Evolutionary conservation across 805 yeast genomes (phyloP).

Genomic region (Helenozyma baotianmanensis): DNA sequence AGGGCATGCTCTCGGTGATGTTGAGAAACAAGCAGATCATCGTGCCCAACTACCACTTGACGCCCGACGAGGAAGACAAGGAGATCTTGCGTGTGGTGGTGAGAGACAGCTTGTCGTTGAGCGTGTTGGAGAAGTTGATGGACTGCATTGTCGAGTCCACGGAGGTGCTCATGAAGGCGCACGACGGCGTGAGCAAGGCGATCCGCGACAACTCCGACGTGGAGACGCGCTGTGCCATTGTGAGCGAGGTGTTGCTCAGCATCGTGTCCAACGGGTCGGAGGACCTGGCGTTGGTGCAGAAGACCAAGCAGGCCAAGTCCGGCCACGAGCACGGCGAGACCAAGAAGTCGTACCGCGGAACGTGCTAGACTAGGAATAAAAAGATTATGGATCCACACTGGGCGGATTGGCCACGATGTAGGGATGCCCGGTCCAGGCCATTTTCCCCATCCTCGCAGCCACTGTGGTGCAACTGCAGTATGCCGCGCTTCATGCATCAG

Average conservation of each 20-base stretch:
- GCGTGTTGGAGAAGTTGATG: slow-evolving; percentile 42
- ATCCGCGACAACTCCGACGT: slow-evolving; percentile 15
- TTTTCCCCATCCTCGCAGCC: too few relatives aligned
- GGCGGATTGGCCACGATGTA: too few relatives aligned
- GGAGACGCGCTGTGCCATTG: slow-evolving; percentile 28
- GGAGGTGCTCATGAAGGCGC: slow-evolving; percentile 49
- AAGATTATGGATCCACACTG: not conserved
- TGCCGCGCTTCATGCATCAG: too few relatives aligned
- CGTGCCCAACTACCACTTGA: slow-evolving; percentile 83
- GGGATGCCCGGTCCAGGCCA: too few relatives aligned
- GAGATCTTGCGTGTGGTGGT: slow-evolving; percentile 86
- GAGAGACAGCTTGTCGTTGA: slow-evolving; percentile 60
- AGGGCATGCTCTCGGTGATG: slow-evolving; percentile 64
- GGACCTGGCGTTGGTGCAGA: slow-evolving; percentile 25
- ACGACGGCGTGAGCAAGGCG: slow-evolving; percentile 33
- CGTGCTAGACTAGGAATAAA: slow-evolving; percentile 21
- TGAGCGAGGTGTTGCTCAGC: slow-evolving; percentile 47
- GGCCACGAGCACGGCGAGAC: slow-evolving; percentile 21
- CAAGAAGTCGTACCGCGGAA: slow-evolving; percentile 32
- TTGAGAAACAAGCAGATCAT: slow-evolving; percentile 75
- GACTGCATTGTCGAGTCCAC: slow-evolving; percentile 51
- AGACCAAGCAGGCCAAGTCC: slow-evolving; percentile 18
- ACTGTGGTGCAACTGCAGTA: too few relatives aligned
- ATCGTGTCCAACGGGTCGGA: slow-evolving; percentile 55
- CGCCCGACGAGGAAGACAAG: slow-evolving; percentile 48